These are phyloP conservation scores for Chlamydomonas eustigma DNA, from an alignment of 139 green algal species.

Conservation along the genomic window DNA sequence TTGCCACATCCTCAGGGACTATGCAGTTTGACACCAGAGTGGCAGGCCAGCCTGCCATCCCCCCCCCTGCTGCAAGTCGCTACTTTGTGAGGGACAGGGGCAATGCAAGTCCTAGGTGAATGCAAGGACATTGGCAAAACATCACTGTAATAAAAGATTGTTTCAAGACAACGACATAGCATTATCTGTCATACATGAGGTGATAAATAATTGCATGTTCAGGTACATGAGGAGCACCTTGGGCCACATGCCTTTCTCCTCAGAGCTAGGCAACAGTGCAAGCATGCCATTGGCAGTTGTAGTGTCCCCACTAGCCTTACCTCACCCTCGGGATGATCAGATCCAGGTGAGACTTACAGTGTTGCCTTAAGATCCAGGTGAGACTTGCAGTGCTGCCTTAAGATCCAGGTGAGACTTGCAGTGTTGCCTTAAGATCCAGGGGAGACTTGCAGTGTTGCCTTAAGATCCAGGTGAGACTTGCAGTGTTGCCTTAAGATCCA, in stretches of 20 bases:
- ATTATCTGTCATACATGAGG: no score
- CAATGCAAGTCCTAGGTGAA: constrained; percentile 67
- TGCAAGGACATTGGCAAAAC: constrained; percentile 46
- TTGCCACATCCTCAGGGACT: constrained; percentile 8
- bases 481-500: no score
- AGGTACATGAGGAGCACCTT: constrained; percentile 74
- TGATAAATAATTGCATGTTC: no score
- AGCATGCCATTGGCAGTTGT: constrained; percentile 81
- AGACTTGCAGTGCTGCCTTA: no score
- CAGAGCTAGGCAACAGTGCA: constrained; percentile 68
- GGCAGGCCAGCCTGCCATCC: constrained; percentile 26
- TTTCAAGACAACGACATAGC: no score
- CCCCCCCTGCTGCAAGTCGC: constrained; percentile 36
- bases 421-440: no score
- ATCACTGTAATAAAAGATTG: no score
- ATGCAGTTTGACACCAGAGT: constrained; percentile 70
- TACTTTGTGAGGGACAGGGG: constrained; percentile 64
- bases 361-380: no score
- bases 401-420: no score
- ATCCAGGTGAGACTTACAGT: no score
- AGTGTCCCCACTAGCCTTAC: constrained; percentile 77
- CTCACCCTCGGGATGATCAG: constrained; percentile 64
- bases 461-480: no score
- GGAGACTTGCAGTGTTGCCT: no score
- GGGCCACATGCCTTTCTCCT: constrained; percentile 59